Evolutionary conservation across 2,329 filamentous ascomycete genomes (phyloP).

Genomic region (Alternaria infectoria): DNA sequence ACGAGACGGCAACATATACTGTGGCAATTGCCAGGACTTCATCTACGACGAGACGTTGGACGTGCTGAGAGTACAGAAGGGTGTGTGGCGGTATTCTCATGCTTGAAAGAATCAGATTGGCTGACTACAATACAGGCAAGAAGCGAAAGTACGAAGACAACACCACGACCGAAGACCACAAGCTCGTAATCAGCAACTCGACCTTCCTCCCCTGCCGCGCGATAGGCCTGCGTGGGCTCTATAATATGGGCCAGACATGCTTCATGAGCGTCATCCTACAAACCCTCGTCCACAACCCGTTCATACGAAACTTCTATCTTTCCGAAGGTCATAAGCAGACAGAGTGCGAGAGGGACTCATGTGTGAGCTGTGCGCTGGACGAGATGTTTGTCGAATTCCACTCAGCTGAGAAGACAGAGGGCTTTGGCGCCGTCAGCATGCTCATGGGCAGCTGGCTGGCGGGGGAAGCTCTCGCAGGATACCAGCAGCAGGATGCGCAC

Average conservation of each 20-base stretch:
- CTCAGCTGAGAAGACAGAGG: slow-evolving; percentile 79
- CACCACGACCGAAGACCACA: slow-evolving; percentile 67
- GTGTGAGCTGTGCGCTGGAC: slow-evolving; percentile 66
- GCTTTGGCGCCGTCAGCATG: slow-evolving; percentile 88
- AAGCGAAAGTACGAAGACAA: slow-evolving; percentile 81
- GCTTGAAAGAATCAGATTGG: slow-evolving; percentile 6
- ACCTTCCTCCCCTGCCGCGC: slow-evolving; percentile 81
- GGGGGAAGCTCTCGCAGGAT: slow-evolving; percentile 73
- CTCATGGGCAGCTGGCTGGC: slow-evolving; percentile 90
- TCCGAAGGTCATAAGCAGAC: slow-evolving; percentile 83
- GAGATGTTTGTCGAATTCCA: slow-evolving; percentile 70
- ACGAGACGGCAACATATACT: slow-evolving; percentile 75
- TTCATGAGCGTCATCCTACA: slow-evolving; percentile 98
- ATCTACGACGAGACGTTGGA: slow-evolving; percentile 84
- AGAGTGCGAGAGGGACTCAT: slow-evolving; percentile 68
- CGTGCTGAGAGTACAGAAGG: slow-evolving; percentile 73
- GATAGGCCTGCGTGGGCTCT: slow-evolving; percentile 87
- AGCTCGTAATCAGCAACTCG: slow-evolving; percentile 79
- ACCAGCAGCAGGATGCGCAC: slow-evolving; percentile 95
- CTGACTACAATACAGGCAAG: slow-evolving; percentile 54
- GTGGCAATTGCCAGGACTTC: slow-evolving; percentile 81
- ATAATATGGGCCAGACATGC: slow-evolving; percentile 98
- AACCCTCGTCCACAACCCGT: slow-evolving; percentile 89
- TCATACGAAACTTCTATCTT: slow-evolving; percentile 90
- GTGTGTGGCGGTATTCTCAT: slow-evolving; percentile 51